Conservation (phyloP, 768 basidiomycete species). For the Leccinum imitatum region DNA sequence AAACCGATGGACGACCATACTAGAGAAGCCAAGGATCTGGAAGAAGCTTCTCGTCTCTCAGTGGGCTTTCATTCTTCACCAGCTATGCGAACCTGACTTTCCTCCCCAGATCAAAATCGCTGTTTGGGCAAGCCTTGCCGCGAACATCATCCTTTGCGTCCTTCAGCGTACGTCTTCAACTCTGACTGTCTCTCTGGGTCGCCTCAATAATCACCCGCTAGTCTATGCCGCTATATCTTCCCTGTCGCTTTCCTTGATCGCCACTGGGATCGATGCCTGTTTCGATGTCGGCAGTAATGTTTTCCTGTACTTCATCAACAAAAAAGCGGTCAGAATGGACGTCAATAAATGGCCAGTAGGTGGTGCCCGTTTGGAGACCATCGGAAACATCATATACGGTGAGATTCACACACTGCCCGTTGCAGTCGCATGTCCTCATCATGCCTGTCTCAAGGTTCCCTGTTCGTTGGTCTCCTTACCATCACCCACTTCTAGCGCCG, state of each 20-base stretch:
- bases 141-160: constrained; percentile 71
- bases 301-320: constrained; percentile 77
- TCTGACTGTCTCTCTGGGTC: not conserved
- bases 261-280: constrained; percentile 85
- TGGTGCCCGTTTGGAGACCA: constrained; percentile 86
- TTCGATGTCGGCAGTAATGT: constrained; percentile 85
- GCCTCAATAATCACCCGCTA: constrained; percentile 27
- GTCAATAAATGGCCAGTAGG: constrained; percentile 89
- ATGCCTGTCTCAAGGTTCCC: constrained; percentile 39
- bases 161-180: constrained; percentile 53
- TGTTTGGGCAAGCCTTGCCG: constrained; percentile 75
- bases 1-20: constrained; percentile 92
- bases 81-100: not conserved
- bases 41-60: constrained; percentile 62
- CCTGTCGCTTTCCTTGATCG: constrained; percentile 79
- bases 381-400: constrained; percentile 89
- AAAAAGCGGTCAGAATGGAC: constrained; percentile 69
- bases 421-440: constrained; percentile 4
- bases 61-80: constrained; percentile 39
- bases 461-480: constrained; percentile 33
- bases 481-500: not conserved
- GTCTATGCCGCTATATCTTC: constrained; percentile 93
- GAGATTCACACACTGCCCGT: not conserved
- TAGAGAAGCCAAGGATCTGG: constrained; percentile 71
- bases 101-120: constrained; percentile 77